These are phyloP conservation scores for Pythium biforme DNA, from an alignment of 352 stramenopile genomes.

Conservation along the genomic window DNA sequence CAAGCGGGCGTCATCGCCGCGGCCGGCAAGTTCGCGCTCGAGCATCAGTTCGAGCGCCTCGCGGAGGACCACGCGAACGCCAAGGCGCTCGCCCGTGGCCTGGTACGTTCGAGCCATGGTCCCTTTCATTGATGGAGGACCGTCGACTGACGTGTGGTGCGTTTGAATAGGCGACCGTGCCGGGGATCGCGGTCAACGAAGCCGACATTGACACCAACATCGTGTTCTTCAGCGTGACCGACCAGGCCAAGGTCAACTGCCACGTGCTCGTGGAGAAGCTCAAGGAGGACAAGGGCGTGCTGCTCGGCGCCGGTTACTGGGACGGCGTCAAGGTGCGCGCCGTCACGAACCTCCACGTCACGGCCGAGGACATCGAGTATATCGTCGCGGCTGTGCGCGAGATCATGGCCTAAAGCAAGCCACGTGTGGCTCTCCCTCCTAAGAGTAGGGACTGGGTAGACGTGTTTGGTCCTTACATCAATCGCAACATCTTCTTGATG, in stretches of 20 bases:
- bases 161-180: slow-evolving; percentile 37
- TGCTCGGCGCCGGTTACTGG: slow-evolving; percentile 61
- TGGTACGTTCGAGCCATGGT: slow-evolving; percentile 26
- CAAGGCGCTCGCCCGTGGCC: slow-evolving; percentile 56
- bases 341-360: slow-evolving; percentile 79
- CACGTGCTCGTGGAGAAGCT: slow-evolving; percentile 56
- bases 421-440: neutral
- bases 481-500: slow-evolving; percentile 60
- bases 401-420: slow-evolving; percentile 39
- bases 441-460: neutral
- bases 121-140: neutral
- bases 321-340: slow-evolving; percentile 59
- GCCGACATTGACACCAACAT: slow-evolving; percentile 88
- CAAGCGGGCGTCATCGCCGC: slow-evolving; percentile 93
- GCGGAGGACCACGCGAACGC: slow-evolving; percentile 83
- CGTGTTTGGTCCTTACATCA: slow-evolving; percentile 41
- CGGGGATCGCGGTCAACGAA: slow-evolving; percentile 62
- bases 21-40: slow-evolving; percentile 90
- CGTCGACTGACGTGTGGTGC: neutral
- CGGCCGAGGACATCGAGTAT: slow-evolving; percentile 61
- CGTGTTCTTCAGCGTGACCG: slow-evolving; percentile 67
- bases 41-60: slow-evolving; percentile 85
- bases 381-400: slow-evolving; percentile 50
- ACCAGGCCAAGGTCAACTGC: slow-evolving; percentile 60
- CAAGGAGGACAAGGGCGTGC: slow-evolving; percentile 63